Evolutionary conservation across 768 basidiomycete genomes (phyloP).

Genomic region (Suillus luteus): DNA sequence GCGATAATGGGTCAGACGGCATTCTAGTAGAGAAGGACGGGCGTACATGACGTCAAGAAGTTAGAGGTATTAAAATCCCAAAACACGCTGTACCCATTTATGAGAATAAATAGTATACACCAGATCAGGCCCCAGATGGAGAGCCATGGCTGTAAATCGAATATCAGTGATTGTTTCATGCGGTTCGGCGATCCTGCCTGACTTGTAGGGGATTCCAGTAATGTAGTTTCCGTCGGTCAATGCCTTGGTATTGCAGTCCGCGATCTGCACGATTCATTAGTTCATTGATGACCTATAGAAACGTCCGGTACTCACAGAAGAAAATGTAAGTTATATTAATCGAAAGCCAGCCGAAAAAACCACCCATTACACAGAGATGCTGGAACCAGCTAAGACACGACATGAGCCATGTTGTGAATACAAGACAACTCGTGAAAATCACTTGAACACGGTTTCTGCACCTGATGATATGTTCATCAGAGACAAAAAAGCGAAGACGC

Average conservation of each 20-base stretch:
- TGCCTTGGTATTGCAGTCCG: conserved; percentile 69
- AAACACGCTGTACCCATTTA: conserved; percentile 61
- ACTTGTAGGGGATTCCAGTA: conserved; percentile 59
- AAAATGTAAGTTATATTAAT: conserved; percentile 70
- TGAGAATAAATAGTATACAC: conserved; percentile 58
- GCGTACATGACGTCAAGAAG: conserved; percentile 52
- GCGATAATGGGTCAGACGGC: conserved; percentile 8
- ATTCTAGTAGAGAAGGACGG: conserved; percentile 12
- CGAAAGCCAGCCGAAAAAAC: conserved; percentile 63
- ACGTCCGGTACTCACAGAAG: conserved; percentile 51
- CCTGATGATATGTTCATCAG: conserved; percentile 65
- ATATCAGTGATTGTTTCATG: conserved; percentile 1
- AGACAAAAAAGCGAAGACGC: conserved; percentile 46
- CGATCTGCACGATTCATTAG: conserved; percentile 44
- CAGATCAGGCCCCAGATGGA: conserved; percentile 71
- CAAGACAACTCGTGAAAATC: neutral
- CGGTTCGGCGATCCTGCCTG: conserved; percentile 30
- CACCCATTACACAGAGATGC: conserved; percentile 61
- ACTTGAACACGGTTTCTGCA: conserved; percentile 38
- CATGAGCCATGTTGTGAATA: neutral
- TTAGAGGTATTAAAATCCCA: conserved; percentile 55
- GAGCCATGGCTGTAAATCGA: conserved; percentile 47
- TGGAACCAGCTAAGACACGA: conserved; percentile 57
- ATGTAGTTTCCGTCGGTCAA: conserved; percentile 58
- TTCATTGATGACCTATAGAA: neutral